Evolutionary conservation across 768 basidiomycete species (phyloP), one percentile per base, ranked within the genome.

Genomic region (Suillus plorans): DNA sequence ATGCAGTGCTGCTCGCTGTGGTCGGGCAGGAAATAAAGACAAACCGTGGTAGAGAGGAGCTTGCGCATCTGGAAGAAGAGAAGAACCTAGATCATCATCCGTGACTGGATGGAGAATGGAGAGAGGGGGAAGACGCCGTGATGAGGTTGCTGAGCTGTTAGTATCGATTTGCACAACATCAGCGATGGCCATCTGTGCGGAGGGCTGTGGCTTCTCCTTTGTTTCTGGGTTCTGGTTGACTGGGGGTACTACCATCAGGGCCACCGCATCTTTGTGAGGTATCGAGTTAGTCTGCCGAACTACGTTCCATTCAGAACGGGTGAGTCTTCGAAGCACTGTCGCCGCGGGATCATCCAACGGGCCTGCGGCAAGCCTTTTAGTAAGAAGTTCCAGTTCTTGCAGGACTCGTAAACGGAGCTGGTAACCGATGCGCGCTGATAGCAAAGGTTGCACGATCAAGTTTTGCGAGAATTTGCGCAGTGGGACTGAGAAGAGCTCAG

Each of bases 1-100:
- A 69, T 88, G 79, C 28, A 94, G 70, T 18, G 84, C 81, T 4
- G 86, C 84, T 34, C 92, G 86, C 67, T 92, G 89, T 1, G 80
- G 68, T 36, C 77, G 78, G 45, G 80, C 81, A 2, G 90, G 91
- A 69, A 93, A 92, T 61, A 91, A 74, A 1, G 87, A 50, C 25
- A 85, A 65, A 3, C 87, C 85, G 69, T 94, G 87, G 71, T 92
- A 94, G 25, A 88, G 70, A 5, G 92, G 92, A n/a, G 89, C 69
- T 42, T 72, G 69, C 20, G 76, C 67, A 13, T 62, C 65, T 0
- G 83, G 76, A 18, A 82, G 64, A 56, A 74, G 65, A 4, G 67
- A 65, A 3, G 75, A 70, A 25, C 61, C 41, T 10, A 60, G 36
- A 16, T 61, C 53, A 6, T 71, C 52, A 9, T 70, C 73, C 5